Evolutionary conservation across 306 rosid species (phyloP).

Genomic region (Nissolia schottii): DNA sequence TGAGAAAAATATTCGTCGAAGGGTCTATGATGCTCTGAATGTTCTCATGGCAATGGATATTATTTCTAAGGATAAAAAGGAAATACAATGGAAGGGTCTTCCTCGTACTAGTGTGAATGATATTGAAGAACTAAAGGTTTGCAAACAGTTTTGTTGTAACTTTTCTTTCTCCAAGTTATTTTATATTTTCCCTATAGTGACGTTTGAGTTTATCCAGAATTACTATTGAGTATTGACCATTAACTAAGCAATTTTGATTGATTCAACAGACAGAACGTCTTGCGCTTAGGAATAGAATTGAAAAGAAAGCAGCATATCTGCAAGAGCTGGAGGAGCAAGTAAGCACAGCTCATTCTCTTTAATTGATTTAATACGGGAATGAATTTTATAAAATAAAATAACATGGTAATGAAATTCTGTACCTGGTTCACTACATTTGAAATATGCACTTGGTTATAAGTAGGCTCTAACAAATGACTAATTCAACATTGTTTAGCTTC

Average conservation of each 20-base stretch:
- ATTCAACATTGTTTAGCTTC: conserved; percentile 1
- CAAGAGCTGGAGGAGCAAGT: conserved; percentile 97
- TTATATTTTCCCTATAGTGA: conserved; percentile 9
- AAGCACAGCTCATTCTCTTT: conserved; percentile 23
- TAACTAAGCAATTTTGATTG: conserved; percentile 17
- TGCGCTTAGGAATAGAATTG: conserved; percentile 70
- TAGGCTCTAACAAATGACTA: background rate
- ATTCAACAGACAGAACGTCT: conserved; percentile 69
- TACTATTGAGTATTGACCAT: background rate
- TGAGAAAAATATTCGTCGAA: conserved; percentile 90
- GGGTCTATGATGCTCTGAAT: conserved; percentile 96
- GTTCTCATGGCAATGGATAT: conserved; percentile 99
- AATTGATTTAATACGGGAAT: background rate
- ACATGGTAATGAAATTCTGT: background rate
- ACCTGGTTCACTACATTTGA: conserved; percentile 9
- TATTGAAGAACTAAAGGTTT: conserved; percentile 90
- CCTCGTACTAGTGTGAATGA: conserved; percentile 86
- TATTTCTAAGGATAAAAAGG: conserved; percentile 95
- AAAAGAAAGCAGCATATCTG: conserved; percentile 89
- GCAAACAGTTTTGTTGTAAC: conserved; percentile 18
- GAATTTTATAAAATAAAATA: background rate
- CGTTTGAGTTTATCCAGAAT: conserved; percentile 15
- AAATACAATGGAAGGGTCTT: conserved; percentile 98
- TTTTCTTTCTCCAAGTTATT: background rate
- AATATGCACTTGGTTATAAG: conserved; percentile 9